Base-by-base conservation (phyloP, 495 filamentous ascomycete genomes). In the Aspergillus heteromorphus region DNA sequence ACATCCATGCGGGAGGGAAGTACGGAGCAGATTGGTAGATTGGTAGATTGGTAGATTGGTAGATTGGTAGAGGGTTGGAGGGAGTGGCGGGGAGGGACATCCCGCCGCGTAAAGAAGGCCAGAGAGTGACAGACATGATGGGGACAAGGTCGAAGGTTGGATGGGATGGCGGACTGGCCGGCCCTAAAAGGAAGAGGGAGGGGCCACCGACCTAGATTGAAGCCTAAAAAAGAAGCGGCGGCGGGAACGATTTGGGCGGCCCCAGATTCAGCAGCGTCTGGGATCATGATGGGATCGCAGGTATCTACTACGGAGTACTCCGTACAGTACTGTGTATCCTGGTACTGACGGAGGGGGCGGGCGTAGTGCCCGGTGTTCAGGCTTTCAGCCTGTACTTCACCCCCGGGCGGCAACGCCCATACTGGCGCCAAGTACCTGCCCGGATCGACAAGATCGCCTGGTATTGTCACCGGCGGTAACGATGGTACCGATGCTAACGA, bases 401-500 rank as follows among this genome's bases (percentile, higher is more conserved):
- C n/a, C n/a, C n/a, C n/a, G n/a, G n/a, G n/a, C 19, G 36, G 51
- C 27, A 40, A 19, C 25, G 7, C 40, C 25, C 51, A 51, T 51
- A 59, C 52, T 45, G 25, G 16, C 19, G 43, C 18, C 48, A 56
- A 60, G 58, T 53, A 49, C 53, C 53, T 55, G 42, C 13, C 21
- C 53, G 18, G 57, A 60, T 60, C 57, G 57, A 60, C 57, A 60
- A 41, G 57, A 60, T 56, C 52, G 41, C 30, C 53, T 53, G 13
- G 59, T 61, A 55, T 55, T 52, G 59, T 61, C 51, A 61, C 40
- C 36, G 27, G 6, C 41, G 40, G 48, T 51, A 55, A 23, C n/a
- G n/a, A n/a, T n/a, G n/a, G n/a, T n/a, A 61, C 40, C 36, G 27
- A 3, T 31, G 40, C 40, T 51, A 55, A 23, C 4, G 23, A 9